A percentile compares a stretch with the other conserved stretches of the same genome.
These are phyloP conservation scores for Poa pratensis DNA, from an alignment of 176 grass and related monocot species.

Conservation along the genomic window DNA sequence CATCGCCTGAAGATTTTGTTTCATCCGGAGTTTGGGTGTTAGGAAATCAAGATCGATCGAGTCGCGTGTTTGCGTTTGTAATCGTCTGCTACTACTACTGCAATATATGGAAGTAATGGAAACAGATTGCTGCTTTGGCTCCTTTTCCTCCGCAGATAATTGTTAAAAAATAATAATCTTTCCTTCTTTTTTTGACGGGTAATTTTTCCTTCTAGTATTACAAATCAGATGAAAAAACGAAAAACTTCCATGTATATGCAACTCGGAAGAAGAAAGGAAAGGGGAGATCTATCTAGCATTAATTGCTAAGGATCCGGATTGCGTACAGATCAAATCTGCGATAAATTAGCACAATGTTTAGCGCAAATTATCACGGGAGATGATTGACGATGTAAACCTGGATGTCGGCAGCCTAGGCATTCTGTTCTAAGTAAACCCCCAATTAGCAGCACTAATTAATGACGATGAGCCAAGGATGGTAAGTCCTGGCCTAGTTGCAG, in stretches of 20 bases:
- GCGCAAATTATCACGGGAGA: not conserved
- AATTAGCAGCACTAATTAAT: not conserved
- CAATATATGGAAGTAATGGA: conserved; percentile 57
- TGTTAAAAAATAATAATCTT: not conserved
- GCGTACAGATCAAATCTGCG: not conserved
- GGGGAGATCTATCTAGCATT: not conserved
- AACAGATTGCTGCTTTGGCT: conserved; percentile 34
- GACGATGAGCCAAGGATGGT: not conserved
- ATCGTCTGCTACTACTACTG: conserved; percentile 34
- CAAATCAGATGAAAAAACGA: not conserved
- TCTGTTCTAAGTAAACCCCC: not conserved
- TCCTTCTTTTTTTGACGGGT: too few relatives aligned
- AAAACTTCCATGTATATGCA: not conserved
- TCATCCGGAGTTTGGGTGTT: not conserved
- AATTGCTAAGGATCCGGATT: not conserved
- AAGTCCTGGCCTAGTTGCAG: not conserved
- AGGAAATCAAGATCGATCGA: conserved; percentile 5
- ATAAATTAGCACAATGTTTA: not conserved
- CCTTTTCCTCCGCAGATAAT: not conserved
- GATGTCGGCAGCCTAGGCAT: not conserved
- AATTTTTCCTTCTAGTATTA: not conserved
- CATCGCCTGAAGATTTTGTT: conserved; percentile 58
- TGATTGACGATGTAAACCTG: not conserved
- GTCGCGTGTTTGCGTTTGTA: conserved; percentile 38
- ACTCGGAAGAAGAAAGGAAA: not conserved